A percentile compares a stretch with the other conserved stretches of the same genome.
phyloP scores from a whole-genome alignment of 345 rosid species.

The Aquilaria sinensis region DNA sequence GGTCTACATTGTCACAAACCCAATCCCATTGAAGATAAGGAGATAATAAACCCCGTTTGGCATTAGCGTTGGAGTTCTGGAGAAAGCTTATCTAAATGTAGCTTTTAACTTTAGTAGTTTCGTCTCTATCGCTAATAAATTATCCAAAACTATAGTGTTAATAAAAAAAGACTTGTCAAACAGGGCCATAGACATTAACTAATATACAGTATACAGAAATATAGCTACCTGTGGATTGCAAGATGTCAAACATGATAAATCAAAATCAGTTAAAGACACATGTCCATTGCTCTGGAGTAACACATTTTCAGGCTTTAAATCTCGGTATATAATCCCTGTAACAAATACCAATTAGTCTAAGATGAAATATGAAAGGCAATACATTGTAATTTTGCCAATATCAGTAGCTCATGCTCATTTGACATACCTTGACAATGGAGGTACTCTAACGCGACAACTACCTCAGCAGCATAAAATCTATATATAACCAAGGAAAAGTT shows the following conservation, averaged over 20 bases:
- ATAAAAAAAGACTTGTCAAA: too few relatives aligned
- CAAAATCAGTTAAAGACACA: constrained; percentile 80
- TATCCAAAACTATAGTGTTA: too few relatives aligned
- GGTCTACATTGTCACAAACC: constrained; percentile 1
- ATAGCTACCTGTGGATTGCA: constrained; percentile 77
- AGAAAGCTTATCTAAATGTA: too few relatives aligned
- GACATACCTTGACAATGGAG: constrained; percentile 92
- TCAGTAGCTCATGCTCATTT: not conserved
- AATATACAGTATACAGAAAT: too few relatives aligned
- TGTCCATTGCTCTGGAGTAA: constrained; percentile 75
- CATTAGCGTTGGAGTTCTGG: too few relatives aligned
- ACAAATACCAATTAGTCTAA: not conserved
- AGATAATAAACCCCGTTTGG: not conserved
- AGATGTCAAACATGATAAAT: constrained; percentile 88
- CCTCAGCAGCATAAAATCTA: constrained; percentile 91
- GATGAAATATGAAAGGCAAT: not conserved
- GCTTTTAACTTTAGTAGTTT: too few relatives aligned
- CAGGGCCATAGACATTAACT: too few relatives aligned
- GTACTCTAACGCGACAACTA: constrained; percentile 83
- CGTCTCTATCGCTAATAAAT: too few relatives aligned
- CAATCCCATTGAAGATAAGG: not conserved
- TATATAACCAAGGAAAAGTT: constrained; percentile 20
- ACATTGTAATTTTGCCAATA: not conserved
- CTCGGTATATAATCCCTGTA: constrained; percentile 87
- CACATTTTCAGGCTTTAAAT: constrained; percentile 88